Conservation (phyloP, 2,329 filamentous ascomycete genomes). For the Colletotrichum siamense region DNA sequence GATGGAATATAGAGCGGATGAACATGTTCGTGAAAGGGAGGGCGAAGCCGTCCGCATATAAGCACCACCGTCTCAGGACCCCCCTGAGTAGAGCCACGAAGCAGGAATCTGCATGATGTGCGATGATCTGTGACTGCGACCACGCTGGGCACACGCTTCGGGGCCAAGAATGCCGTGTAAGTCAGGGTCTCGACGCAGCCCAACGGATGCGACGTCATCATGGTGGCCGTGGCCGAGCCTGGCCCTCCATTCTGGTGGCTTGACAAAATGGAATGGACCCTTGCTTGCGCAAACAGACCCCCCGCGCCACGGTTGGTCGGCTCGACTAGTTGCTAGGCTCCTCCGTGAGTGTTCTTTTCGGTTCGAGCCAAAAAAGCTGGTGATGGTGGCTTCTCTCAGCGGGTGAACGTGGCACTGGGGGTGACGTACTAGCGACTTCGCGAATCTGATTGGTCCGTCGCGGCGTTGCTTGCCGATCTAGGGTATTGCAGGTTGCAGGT, state of each 20-base stretch:
- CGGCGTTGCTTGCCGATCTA: constrained; percentile 7
- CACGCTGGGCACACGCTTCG: not conserved
- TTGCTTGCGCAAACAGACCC: constrained; percentile 1
- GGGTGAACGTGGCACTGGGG: not conserved
- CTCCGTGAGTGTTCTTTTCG: not conserved
- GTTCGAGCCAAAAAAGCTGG: not conserved
- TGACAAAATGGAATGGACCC: not conserved
- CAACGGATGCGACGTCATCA: constrained; percentile 17
- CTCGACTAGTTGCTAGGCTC: not conserved
- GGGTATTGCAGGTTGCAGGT: constrained; percentile 12
- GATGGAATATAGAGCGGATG: not conserved
- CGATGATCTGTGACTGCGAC: constrained; percentile 13
- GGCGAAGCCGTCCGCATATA: constrained; percentile 19
- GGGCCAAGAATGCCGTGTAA: constrained; percentile 15
- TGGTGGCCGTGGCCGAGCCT: not conserved
- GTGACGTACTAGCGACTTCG: constrained; percentile 6
- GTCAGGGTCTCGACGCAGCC: constrained; percentile 10
- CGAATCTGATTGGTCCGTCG: constrained; percentile 13
- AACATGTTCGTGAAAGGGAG: not conserved
- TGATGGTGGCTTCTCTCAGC: constrained; percentile 7
- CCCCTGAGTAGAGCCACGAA: not conserved
- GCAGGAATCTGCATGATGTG: constrained; percentile 13
- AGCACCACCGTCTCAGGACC: constrained; percentile 1
- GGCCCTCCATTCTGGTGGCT: not conserved
- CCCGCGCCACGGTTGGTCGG: constrained; percentile 12